phyloP scores from a whole-genome alignment of 2,329 filamentous ascomycete genomes.

The Aspergillus quadricinctus region DNA sequence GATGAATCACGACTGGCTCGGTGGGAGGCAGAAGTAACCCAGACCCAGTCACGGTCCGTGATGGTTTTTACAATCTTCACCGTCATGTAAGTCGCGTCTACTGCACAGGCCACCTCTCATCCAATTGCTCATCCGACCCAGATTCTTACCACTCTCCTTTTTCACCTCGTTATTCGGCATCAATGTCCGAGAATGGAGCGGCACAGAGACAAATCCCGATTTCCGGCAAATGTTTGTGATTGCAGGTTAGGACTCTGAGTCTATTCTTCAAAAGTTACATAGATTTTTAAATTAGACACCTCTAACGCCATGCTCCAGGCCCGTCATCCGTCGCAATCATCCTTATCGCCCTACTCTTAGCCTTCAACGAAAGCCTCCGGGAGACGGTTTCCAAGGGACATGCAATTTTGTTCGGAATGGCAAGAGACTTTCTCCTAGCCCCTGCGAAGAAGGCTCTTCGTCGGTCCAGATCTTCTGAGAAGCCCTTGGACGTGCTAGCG shows the following conservation, averaged over 20 bases:
- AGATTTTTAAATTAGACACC: background rate
- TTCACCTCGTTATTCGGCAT: slow-evolving; percentile 64
- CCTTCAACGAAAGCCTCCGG: slow-evolving; percentile 45
- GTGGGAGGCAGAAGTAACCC: slow-evolving; percentile 59
- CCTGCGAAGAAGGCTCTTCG: slow-evolving; percentile 15
- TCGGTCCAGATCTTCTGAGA: background rate
- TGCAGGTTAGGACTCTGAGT: slow-evolving; percentile 16
- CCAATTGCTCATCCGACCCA: slow-evolving; percentile 5
- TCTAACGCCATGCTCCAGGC: slow-evolving; percentile 9
- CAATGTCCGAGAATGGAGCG: slow-evolving; percentile 60
- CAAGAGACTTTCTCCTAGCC: slow-evolving; percentile 19
- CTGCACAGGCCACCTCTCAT: background rate
- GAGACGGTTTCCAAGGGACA: slow-evolving; percentile 19
- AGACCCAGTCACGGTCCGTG: slow-evolving; percentile 58
- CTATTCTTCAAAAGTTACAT: background rate
- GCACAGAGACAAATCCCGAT: slow-evolving; percentile 37
- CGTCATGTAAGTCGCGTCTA: slow-evolving; percentile 45
- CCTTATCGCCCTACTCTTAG: slow-evolving; percentile 48
- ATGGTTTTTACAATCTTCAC: slow-evolving; percentile 59
- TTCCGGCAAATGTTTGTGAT: slow-evolving; percentile 24
- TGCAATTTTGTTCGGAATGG: slow-evolving; percentile 20
- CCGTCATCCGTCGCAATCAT: slow-evolving; percentile 51
- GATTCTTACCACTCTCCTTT: slow-evolving; percentile 59
- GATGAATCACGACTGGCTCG: slow-evolving; percentile 62
- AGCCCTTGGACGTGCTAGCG: background rate